Base-by-base conservation (phyloP, 2,329 filamentous ascomycete species). In the Mycocentrospora acerina region DNA sequence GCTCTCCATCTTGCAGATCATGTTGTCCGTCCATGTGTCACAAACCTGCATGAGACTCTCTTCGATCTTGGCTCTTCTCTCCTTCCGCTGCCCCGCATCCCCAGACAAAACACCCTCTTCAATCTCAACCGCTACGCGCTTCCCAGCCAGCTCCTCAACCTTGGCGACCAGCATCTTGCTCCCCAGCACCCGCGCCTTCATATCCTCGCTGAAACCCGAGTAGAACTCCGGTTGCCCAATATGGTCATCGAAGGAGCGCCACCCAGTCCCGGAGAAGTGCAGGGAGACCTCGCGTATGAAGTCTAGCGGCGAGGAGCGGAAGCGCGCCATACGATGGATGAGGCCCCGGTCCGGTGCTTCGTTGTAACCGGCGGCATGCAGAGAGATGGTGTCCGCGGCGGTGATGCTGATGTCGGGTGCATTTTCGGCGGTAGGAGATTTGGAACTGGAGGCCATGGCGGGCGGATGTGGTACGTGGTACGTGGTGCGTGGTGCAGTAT, bases 1-100 rank as follows among this genome's bases (percentile, higher is more conserved):
- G 74, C 86, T 94, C 69, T 98, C 93, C 78, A 97, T 91, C 71
- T 98, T 98, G 79, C 91, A 97, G 46, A 98, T 96, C 93, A 98
- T 97, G 48, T 85, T 82, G 61, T 95, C 89, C 16, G 90, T 88
- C 79, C 93, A 84, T 51, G 85, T 83, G 48, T 93, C 88, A 4
- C 88, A 86, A 4, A 96, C 84, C 60, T 95, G 83, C 37, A 82
- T 77, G 30, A 98, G 72, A 41, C 84, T 84, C 25, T 76, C 74
- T 59, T 90, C 83, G 39, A 97, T 80, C 55, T 86, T 81, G 35
- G 81, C 78, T 35, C 93, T 75, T 44, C 82, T 82, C 33, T 75
- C 75, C 56, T 85, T 79, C 35, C 46, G 60, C 38, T 37, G 44
- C 89, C 79, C 53, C 42, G 51, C 60, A 29, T 51, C 76, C 74